Conservation (phyloP, 2,329 filamentous ascomycete genomes). For the Nothophaeocryptopus gaeumannii region DNA sequence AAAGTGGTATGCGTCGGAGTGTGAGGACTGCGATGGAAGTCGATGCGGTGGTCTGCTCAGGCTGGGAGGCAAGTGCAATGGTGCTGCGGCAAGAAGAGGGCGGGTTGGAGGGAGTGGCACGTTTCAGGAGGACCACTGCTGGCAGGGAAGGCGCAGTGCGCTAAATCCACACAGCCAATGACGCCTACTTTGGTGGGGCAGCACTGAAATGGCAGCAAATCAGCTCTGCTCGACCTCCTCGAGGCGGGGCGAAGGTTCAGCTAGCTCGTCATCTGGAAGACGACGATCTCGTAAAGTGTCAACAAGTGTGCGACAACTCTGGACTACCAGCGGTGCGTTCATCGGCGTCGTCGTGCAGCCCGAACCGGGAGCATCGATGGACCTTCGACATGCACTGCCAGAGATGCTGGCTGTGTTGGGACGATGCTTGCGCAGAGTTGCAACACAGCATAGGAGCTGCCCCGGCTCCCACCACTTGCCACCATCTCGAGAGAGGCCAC, state of each 20-base stretch:
- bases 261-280: not conserved
- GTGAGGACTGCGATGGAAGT: not conserved
- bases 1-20: not conserved
- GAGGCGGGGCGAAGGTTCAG: too few relatives aligned
- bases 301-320: not conserved
- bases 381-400: too few relatives aligned
- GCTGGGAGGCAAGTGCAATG: not conserved
- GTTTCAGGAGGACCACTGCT: too few relatives aligned
- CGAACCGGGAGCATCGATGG: too few relatives aligned
- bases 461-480: not conserved
- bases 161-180: too few relatives aligned
- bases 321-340: not conserved
- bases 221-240: too few relatives aligned
- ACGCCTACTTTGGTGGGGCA: too few relatives aligned
- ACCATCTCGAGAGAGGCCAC: not conserved
- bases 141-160: too few relatives aligned
- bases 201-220: too few relatives aligned
- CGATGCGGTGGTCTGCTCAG: not conserved
- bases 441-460: not conserved
- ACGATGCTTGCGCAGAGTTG: conserved; percentile 1
- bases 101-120: too few relatives aligned
- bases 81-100: too few relatives aligned
- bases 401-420: conserved; percentile 1
- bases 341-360: not conserved
- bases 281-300: conserved; percentile 3